Evolutionary conservation across 2,329 filamentous ascomycete species (phyloP), one percentile per base, ranked within the genome.

Genomic region (Didymella keratinophila): DNA sequence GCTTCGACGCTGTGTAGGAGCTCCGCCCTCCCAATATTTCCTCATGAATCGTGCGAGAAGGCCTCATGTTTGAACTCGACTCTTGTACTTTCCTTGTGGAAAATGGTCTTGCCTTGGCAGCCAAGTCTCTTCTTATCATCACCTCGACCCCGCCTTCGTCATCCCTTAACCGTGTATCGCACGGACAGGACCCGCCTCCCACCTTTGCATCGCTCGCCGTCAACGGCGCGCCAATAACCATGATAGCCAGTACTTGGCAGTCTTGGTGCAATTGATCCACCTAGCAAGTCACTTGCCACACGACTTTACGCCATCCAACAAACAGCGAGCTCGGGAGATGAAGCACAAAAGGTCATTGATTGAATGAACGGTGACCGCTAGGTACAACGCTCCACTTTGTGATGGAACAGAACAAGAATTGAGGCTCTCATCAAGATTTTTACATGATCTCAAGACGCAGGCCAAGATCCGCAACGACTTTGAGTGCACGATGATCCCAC

Each of bases 1-100:
- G 23, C 23, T 25, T 25, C 23, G 4, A 25, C 23, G 23, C 1
- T 83, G 10, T 30, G 28, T 30, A 30, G 28, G 23, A 7, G 23
- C 23, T 25, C 23, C 7, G 23, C 23, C 7, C 4, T 25, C 23
- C 3, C 23, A 25, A 7, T 25, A 3, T 25, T 7, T 25, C 23
- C 23, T 25, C 23, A 25, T 25, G 7, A 25, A 3, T 25, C 23
- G 23, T 25, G 23, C 7, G 23, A 25, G n/a, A 25, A 25, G 23
- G 23, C 23, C 3, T 25, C 7, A 7, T 25, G 23, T 25, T 25
- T 25, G 23, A 25, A 25, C 4, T 25, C 23, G 23, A 25, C 23
- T 7, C 7, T 25, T 25, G 23, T 25, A 25, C 23, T 7, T 7
- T 25, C 23, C 23, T 25, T 25, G 23, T 25, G 23, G 23, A 25